Base-by-base conservation (phyloP, 208 protist genomes). In the Trypanosoma cruzi region DNA sequence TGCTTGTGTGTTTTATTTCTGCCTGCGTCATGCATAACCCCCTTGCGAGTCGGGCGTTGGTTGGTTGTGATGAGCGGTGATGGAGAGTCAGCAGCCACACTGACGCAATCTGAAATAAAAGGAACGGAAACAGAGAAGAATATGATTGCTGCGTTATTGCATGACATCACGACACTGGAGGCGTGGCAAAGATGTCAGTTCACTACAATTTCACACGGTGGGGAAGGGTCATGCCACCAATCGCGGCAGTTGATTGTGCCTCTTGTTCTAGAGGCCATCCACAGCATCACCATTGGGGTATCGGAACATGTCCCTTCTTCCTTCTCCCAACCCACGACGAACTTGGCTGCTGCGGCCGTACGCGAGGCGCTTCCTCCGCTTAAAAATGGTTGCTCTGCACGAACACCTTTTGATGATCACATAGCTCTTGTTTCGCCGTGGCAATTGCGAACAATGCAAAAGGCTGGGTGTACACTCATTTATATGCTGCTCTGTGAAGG, bases 401-500 rank as follows among this genome's bases (percentile, higher is more conserved):
- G 68, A 56, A 72, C 70, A 20, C 64, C 64, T 46, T 82, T 91
- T 72, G 65, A 75, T 0, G 73, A 77, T 59, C 79, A 75, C 11
- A 16, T 63, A 7, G 14, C 74, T 54, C 50, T 76, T 32, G 44
- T 62, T 54, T 28, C 37, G 22, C 67, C 44, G 4, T 16, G 37
- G 7, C 64, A 73, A 10, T 20, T 92, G 57, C 63, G 53, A 26
- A 40, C 75, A 3, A 65, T 87, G 67, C 86, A 92, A 57, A 53
- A 85, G 40, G 73, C 77, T 18, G 80, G 74, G 0, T 80, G 76
- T 37, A 68, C 73, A 3, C 64, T 89, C 31, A 44, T 89, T 14
- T 82, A 80, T 55, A 64, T 85, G 31, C 56, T 74, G 18, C 68
- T 92, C 16, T 88, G 82, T 65, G 86, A 92, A 64, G 84, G 80